Conservation (phyloP, 768 basidiomycete genomes). For the Pleurotus djamor region DNA sequence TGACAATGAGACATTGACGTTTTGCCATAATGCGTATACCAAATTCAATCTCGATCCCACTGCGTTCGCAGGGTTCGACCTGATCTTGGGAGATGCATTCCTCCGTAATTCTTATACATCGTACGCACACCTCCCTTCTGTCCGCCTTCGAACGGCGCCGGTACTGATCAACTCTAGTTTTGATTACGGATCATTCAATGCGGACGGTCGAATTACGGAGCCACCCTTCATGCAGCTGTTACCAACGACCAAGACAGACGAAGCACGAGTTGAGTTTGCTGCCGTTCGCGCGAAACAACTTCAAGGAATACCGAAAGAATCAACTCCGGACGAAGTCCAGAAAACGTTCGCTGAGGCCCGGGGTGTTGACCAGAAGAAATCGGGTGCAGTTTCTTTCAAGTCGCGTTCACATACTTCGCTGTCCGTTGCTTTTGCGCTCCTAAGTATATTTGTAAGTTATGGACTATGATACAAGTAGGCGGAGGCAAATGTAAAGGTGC, state of each 20-base stretch:
- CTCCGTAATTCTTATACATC: slow-evolving; percentile 33
- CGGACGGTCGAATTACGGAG: slow-evolving; percentile 32
- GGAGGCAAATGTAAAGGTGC: no score
- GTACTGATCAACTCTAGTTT: slow-evolving; percentile 44
- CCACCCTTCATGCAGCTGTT: slow-evolving; percentile 65
- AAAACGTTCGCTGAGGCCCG: no score
- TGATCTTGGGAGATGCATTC: slow-evolving; percentile 75
- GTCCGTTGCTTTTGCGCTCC: no score
- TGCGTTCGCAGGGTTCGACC: slow-evolving; percentile 53
- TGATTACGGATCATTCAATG: slow-evolving; percentile 63
- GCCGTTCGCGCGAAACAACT: not conserved
- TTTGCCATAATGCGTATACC: slow-evolving; percentile 26
- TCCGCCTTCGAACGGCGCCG: not conserved
- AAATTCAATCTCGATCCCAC: slow-evolving; percentile 27
- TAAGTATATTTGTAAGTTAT: no score
- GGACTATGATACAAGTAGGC: no score
- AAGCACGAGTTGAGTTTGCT: not conserved
- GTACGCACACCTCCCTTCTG: slow-evolving; percentile 1
- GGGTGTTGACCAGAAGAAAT: no score
- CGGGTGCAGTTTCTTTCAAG: no score
- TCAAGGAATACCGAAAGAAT: not conserved
- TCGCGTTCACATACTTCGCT: no score
- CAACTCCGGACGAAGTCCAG: no score
- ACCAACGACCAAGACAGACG: slow-evolving; percentile 41
- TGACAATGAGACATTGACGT: slow-evolving; percentile 24